Evolutionary conservation across 495 filamentous ascomycete genomes (phyloP), one percentile per base, ranked within the genome.

Genomic region (Penicillium verhagenii): DNA sequence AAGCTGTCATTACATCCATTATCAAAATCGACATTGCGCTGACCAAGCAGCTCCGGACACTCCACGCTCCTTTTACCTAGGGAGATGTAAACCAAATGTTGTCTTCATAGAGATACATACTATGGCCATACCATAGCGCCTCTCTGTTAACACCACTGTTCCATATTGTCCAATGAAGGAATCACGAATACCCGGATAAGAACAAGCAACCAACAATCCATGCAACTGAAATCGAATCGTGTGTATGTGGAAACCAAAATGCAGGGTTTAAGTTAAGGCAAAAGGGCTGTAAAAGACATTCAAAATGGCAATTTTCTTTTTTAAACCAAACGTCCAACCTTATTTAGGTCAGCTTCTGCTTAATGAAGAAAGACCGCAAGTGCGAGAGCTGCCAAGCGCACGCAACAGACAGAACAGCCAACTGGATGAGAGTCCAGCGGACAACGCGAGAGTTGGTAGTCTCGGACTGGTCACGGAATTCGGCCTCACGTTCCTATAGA

Each of bases 341-440:
- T n/a, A n/a, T n/a, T n/a, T 26, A 76, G 46, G 94, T 97, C 66
- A 98, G 81, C 79, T 98, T 98, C 78, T 98, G 94, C 82, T 98
- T 98, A 79, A 98, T 98, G 78, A 98, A 98, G 80, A 98, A 98
- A 20, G 90, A 88, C 51, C 94, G 80, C 50, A 98, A 82, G 72
- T 97, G 92, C 11, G 91, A 95, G 28, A 98, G 80, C 72, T 98
- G 94, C 94, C 94, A 98, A 51, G 94, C 91, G 72, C 94, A 98
- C 24, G 94, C 95, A 44, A 88, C 80, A 24, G 88, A 91, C 35
- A 98, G 77, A n/a, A 98, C 84, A 52, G 84, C 81, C 54, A 97
- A 74, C 72, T 98, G 94, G 54, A 97, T 86, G 51, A 96, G 70
- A 40, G 92, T 91, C 94, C 94, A 98, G 53, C 91, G 85, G 21